These are phyloP conservation scores for Acacia acuminata DNA, from an alignment of 306 rosid species.

Conservation along the genomic window DNA sequence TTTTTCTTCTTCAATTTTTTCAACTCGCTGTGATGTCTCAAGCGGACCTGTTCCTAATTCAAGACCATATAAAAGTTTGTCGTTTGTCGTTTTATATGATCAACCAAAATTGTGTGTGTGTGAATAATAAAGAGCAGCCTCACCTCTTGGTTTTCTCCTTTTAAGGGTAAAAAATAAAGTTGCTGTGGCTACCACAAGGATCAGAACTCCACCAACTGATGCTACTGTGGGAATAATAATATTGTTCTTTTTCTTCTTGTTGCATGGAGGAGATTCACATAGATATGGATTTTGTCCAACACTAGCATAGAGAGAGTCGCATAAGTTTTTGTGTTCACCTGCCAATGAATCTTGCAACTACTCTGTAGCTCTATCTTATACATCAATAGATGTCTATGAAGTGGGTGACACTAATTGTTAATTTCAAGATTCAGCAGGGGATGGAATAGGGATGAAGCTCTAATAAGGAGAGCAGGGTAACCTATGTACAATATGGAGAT, in stretches of 20 bases:
- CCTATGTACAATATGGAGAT: background rate
- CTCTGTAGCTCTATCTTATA: background rate
- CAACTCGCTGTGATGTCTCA: background rate
- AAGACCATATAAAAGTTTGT: background rate
- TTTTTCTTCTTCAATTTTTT: background rate
- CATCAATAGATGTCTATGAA: background rate
- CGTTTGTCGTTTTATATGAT: background rate
- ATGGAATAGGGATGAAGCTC: background rate
- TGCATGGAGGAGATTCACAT: slow-evolving; percentile 31
- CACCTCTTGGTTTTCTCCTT: slow-evolving; percentile 32
- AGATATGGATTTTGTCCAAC: slow-evolving; percentile 42
- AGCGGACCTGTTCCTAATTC: background rate
- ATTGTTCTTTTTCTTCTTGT: slow-evolving; percentile 12
- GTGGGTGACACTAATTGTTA: background rate
- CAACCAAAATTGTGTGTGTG: background rate
- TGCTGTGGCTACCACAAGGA: slow-evolving; percentile 20
- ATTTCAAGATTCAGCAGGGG: no score
- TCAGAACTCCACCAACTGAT: slow-evolving; percentile 35
- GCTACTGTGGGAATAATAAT: slow-evolving; percentile 35
- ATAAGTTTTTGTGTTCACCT: background rate
- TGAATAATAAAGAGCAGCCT: background rate
- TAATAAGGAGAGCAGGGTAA: background rate
- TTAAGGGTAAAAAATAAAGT: slow-evolving; percentile 22
- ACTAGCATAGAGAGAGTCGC: slow-evolving; percentile 30
- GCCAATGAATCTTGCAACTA: background rate